Evolutionary conservation across 129 eudicot species (phyloP), one percentile per base, ranked within the genome.

Genomic region (Dittrichia graveolens): DNA sequence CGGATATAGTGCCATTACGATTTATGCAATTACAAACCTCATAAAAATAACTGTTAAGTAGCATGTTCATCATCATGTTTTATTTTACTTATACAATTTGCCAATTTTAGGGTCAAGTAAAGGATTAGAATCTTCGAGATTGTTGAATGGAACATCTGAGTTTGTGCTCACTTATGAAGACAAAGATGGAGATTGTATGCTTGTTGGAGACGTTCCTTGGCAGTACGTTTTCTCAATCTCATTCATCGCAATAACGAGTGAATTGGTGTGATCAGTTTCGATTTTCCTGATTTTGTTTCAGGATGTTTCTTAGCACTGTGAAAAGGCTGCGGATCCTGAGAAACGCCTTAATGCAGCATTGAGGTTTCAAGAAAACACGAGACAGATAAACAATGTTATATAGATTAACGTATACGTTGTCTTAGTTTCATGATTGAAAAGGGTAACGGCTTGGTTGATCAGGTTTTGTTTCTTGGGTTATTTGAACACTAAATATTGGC

Each of bases 171-270:
- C 96, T 48, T 92, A 92, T 82, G 96, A 92, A 84, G 98, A 92
- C 84, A 87, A 80, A 81, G 98, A 92, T 35, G 96, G 98, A 49
- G 98, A 92, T 45, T 89, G 96, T 88, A 92, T 92, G 98, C 95
- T 92, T 57, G 98, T 92, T 38, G 98, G 98, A 67, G 98, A 93
- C 71, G 98, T 93, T 55, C 98, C 98, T 15, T 93, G 92, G 95
- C 80, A 77, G 98, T 90, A 94, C 42, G 88, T 59, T 53, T 45
- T 48, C 46, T 34, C 18, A 58, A 67, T 52, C 11, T 44, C 19
- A 8, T 69, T 69, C 6, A 4, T 49, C 10, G 6, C 34, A 16
- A 24, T 1, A 39, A 57, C 2, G 64, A 4, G 47, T 16, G n/a
- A 61, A 5, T 41, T 39, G 7, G 39, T 64, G 7, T 52, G 12